Evolutionary conservation across 2,329 filamentous ascomycete species (phyloP).

Genomic region (Colletotrichum salicis): DNA sequence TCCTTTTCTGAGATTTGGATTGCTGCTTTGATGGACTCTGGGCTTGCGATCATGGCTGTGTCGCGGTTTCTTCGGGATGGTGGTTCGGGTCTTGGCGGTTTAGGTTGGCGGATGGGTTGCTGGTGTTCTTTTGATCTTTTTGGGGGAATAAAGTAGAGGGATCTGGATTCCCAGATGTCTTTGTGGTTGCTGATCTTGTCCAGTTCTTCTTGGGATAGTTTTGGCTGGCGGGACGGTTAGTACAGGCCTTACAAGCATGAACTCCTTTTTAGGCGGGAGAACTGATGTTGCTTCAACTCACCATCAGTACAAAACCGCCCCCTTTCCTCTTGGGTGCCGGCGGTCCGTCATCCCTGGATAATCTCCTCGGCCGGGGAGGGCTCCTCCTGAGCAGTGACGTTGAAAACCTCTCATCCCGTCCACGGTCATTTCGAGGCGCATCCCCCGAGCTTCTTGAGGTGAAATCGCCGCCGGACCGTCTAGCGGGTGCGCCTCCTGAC

Average conservation of each 20-base stretch:
- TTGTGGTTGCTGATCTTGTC: constrained; percentile 14
- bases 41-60: neutral
- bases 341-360: neutral
- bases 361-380: neutral
- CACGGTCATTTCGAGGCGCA: neutral
- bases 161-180: constrained; percentile 19
- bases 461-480: neutral
- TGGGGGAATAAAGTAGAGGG: constrained; percentile 18
- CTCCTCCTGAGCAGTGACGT: neutral
- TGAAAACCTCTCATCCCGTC: neutral
- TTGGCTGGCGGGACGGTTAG: neutral
- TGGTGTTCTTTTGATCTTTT: constrained; percentile 12
- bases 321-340: neutral
- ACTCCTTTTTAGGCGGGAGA: neutral
- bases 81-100: neutral
- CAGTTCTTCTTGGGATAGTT: constrained; percentile 13
- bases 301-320: constrained; percentile 1
- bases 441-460: neutral
- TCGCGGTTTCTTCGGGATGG: neutral
- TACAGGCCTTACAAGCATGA: neutral
- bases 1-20: neutral
- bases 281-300: neutral
- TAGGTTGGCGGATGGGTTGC: neutral
- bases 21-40: neutral
- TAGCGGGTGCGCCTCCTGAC: neutral